These are phyloP conservation scores for Taphrina flavorubra DNA, from an alignment of 1,139 yeast genomes.

Conservation along the genomic window DNA sequence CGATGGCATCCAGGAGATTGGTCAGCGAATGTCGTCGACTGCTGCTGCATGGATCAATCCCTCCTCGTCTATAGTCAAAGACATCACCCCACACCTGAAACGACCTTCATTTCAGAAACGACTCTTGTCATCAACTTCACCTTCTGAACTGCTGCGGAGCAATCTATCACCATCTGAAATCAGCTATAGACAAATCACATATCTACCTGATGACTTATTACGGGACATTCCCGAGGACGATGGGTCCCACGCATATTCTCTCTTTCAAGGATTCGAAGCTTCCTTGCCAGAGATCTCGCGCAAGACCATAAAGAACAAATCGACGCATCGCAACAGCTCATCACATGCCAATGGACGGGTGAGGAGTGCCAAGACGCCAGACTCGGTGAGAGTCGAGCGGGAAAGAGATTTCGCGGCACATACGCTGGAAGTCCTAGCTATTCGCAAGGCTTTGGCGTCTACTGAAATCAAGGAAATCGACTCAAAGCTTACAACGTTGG, in stretches of 20 bases:
- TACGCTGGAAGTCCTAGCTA: conserved; percentile 62
- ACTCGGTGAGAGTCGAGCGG: conserved; percentile 50
- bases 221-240: conserved; percentile 57
- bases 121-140: conserved; percentile 51
- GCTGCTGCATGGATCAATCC: conserved; percentile 42
- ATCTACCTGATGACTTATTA: conserved; percentile 64
- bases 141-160: conserved; percentile 54
- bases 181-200: conserved; percentile 53
- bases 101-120: conserved; percentile 39
- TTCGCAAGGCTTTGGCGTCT: conserved; percentile 66
- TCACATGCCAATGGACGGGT: conserved; percentile 19
- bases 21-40: conserved; percentile 38
- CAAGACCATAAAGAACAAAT: conserved; percentile 13
- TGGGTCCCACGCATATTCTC: conserved; percentile 54
- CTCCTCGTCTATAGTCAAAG: conserved; percentile 36
- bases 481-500: conserved; percentile 59
- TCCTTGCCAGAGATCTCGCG: conserved; percentile 53
- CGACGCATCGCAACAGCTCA: conserved; percentile 18
- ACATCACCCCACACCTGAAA: conserved; percentile 37
- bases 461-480: conserved; percentile 69
- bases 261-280: conserved; percentile 73
- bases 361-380: conserved; percentile 20
- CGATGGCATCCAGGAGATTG: conserved; percentile 33
- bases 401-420: conserved; percentile 56
- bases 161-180: conserved; percentile 50